These are phyloP conservation scores for Coccomyxa sp. DNA, from an alignment of 139 green algal genomes.

Conservation along the genomic window DNA sequence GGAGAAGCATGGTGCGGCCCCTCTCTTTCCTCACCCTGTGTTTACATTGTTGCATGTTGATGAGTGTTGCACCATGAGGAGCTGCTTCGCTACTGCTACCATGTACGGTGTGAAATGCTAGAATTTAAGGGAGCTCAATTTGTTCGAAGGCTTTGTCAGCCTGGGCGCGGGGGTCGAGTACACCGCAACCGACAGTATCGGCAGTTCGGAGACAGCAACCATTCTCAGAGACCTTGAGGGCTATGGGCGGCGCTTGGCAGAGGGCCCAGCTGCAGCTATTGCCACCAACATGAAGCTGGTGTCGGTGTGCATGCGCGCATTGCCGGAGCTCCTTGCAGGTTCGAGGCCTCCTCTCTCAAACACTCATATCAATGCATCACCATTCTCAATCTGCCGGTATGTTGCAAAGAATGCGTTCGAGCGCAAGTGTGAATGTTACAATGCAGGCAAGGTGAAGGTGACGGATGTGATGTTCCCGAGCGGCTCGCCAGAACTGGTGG, in stretches of 20 bases:
- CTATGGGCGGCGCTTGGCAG: no score
- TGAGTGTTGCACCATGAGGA: no score
- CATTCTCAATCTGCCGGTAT: background rate
- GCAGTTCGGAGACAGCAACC: no score
- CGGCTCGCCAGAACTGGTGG: slow-evolving; percentile 12
- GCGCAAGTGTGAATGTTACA: no score
- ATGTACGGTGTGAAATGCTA: no score
- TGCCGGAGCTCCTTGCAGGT: slow-evolving; percentile 3
- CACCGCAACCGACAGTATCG: background rate
- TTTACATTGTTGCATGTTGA: no score
- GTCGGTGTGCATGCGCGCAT: background rate
- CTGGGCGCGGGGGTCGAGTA: background rate
- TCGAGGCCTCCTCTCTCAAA: background rate
- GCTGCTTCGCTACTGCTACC: no score
- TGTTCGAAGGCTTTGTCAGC: no score
- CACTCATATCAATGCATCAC: background rate
- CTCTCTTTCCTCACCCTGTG: no score
- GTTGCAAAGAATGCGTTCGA: no score
- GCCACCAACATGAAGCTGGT: slow-evolving; percentile 3
- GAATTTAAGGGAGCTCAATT: no score
- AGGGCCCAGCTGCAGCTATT: background rate
- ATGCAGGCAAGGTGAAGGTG: slow-evolving; percentile 1
- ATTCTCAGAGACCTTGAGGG: background rate
- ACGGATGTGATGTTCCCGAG: slow-evolving; percentile 13
- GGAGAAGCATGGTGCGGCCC: no score